These are phyloP conservation scores for Didymella lethalis DNA, from an alignment of 2,329 filamentous ascomycete genomes.

Conservation along the genomic window DNA sequence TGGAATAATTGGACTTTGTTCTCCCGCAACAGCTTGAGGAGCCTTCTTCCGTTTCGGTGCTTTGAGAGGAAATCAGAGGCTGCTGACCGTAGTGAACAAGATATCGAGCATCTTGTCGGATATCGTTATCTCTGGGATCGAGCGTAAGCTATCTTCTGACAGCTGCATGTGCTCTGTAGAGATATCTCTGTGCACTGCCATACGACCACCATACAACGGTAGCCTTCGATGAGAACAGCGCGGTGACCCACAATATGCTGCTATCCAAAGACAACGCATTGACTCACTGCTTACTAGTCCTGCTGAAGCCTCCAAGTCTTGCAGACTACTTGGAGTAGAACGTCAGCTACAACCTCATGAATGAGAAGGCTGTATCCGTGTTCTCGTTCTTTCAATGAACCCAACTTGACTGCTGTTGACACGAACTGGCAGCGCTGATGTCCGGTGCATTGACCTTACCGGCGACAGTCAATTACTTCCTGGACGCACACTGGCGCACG, in stretches of 20 bases:
- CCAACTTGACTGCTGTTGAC: conserved; percentile 29
- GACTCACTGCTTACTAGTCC: no score
- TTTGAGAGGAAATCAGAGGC: not conserved
- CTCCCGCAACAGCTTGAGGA: no score
- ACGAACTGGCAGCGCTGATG: conserved; percentile 59
- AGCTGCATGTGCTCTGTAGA: not conserved
- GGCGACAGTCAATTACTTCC: conserved; percentile 26
- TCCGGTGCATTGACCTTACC: conserved; percentile 42
- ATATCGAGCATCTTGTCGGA: not conserved
- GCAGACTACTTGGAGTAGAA: no score
- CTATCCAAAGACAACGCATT: no score
- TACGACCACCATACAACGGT: not conserved
- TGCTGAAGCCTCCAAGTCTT: no score
- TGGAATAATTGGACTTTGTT: no score
- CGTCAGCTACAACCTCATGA: no score
- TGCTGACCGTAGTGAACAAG: not conserved
- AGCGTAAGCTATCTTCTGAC: not conserved
- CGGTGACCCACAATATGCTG: no score
- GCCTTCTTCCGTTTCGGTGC: not conserved
- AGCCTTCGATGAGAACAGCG: no score
- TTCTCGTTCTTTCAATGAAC: conserved; percentile 54
- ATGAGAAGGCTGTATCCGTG: conserved; percentile 33
- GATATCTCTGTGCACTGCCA: not conserved
- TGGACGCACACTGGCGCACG: conserved; percentile 25
- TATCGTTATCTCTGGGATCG: not conserved